Evolutionary conservation across 345 rosid genomes (phyloP), one percentile per base, ranked within the genome.

Genomic region (Mallotus nudiflorus): DNA sequence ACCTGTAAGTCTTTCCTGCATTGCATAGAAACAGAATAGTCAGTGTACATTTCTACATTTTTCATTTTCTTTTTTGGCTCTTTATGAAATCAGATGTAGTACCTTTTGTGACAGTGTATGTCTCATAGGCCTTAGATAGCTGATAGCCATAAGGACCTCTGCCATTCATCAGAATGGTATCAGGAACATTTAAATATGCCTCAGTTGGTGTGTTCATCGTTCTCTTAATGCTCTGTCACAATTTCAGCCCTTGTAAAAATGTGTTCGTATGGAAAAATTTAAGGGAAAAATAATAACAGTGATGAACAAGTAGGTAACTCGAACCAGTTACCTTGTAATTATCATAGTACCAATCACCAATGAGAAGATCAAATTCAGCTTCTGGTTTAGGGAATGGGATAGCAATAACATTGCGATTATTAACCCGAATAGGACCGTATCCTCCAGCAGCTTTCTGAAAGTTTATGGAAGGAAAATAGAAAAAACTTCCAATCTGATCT

Each of bases 401-500:
- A 37, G 3, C 28, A 48, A 74, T 42, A 14, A 27, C 42, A 0
- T 9, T 14, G 3, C 73, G 68, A 35, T 68, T 62, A 51, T 74
- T 61, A 29, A 61, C 62, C 28, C 77, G 39, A 18, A 74, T 67
- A 2, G 96, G 89, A 29, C 92, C 96, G 40, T 78, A 91, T 0
- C 98, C 97, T 73, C 98, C 96, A 0, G 86, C 86, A 42, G 93
- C 92, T 72, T 93, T 88, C 67, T 88, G 92, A 52, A 89, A 89
- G 66, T 78, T 72, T 28, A 78, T 55, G 50, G 91, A 91, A 19
- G 96, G 96, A 61, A 86, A 89, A 78, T 93, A 91, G 79, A 88
- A 91, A 71, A 85, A 89, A 72, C 91, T 86, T 4, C 96, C 98
- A 63, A 93, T 91, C 75, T 93, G 98, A 67, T 91, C 97, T 78